A percentile compares a stretch with the other conserved stretches of the same genome.
Evolutionary conservation across 2,329 filamentous ascomycete genomes (phyloP).

Genomic region (Cercospora nicotianae): DNA sequence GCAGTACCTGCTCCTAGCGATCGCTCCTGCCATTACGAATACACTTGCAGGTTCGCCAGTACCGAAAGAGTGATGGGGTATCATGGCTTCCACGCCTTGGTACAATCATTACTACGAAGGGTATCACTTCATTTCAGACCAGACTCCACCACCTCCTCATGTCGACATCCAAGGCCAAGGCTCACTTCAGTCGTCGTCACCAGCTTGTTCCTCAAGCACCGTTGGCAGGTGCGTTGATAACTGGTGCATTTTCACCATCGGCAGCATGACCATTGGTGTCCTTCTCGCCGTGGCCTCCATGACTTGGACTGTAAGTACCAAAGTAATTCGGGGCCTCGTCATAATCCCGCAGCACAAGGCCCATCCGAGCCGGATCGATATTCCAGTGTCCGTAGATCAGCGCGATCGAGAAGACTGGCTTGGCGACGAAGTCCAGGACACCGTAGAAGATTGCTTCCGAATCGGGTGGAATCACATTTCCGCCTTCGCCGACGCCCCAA

Average conservation of each 20-base stretch:
- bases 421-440: constrained; percentile 62
- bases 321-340: constrained; percentile 20
- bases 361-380: constrained; percentile 57
- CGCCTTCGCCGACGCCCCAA: constrained; percentile 62
- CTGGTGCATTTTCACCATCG: constrained; percentile 4
- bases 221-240: background rate
- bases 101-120: constrained; percentile 9
- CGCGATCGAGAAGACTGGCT: constrained; percentile 59
- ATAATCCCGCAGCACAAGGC: constrained; percentile 47
- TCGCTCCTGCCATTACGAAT: background rate
- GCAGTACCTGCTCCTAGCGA: background rate
- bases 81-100: background rate
- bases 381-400: constrained; percentile 60
- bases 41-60: background rate
- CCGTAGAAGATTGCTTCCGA: constrained; percentile 66
- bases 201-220: background rate
- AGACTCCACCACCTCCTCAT: background rate
- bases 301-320: background rate
- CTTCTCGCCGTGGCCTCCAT: constrained; percentile 10
- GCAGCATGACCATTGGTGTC: constrained; percentile 6
- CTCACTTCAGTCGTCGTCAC: background rate
- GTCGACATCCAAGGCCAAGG: background rate
- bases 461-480: constrained; percentile 63
- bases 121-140: background rate
- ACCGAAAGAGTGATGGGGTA: constrained; percentile 5